Conservation (phyloP, 495 filamentous ascomycete species). For the Friedmanniomyces endolithicus region DNA sequence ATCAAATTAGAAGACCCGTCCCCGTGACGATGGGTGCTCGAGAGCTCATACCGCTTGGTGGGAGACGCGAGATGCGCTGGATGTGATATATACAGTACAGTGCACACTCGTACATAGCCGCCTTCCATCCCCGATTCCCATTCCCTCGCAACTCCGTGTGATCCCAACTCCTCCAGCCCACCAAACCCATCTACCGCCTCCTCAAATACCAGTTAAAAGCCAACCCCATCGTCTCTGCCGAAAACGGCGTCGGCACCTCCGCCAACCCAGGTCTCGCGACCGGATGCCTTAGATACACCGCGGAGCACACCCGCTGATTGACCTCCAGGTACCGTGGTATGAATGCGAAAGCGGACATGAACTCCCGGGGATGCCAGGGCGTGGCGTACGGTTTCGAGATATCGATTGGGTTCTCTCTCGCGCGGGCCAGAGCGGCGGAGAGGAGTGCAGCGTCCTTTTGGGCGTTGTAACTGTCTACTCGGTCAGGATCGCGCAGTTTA, state of each 20-base stretch:
- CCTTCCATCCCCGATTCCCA: too few species aligned
- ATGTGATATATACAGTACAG: too few species aligned
- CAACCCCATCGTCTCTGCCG: constrained; percentile 47
- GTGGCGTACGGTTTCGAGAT: constrained; percentile 71
- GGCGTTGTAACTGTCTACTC: constrained; percentile 5
- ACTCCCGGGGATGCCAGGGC: constrained; percentile 79
- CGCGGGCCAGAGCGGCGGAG: constrained; percentile 40
- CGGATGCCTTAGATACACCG: constrained; percentile 89
- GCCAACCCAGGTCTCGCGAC: constrained; percentile 77
- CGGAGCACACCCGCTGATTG: constrained; percentile 88
- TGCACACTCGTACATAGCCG: too few species aligned
- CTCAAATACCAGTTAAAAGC: constrained; percentile 91
- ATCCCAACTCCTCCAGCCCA: too few species aligned
- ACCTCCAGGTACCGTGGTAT: constrained; percentile 93
- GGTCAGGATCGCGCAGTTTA: neutral
- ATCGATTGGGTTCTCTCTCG: constrained; percentile 64
- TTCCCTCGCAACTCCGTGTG: too few species aligned
- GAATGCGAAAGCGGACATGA: constrained; percentile 84
- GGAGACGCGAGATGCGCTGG: too few species aligned
- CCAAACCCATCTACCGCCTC: constrained; percentile 43
- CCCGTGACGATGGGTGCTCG: too few species aligned
- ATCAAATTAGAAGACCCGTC: too few species aligned
- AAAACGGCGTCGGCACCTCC: constrained; percentile 85
- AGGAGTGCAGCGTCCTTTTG: constrained; percentile 17
- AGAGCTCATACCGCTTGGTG: too few species aligned